phyloP scores from a whole-genome alignment of 805 yeast species.

The Scheffersomyces coipomensis region DNA sequence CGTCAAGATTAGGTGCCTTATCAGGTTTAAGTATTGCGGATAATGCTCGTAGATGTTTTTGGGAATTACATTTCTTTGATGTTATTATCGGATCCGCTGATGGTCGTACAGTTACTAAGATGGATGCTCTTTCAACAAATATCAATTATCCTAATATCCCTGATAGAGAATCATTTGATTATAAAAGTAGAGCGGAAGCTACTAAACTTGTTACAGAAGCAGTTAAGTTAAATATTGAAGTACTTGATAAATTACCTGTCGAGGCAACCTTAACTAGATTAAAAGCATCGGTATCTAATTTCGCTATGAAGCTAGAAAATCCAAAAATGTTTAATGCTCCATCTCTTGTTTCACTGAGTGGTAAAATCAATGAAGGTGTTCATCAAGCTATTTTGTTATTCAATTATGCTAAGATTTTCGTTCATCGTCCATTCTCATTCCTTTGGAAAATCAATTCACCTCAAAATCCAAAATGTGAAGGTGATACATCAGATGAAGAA shows the following conservation, averaged over 20 bases:
- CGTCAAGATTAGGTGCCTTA: slow-evolving; percentile 13
- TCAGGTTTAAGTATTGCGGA: slow-evolving; percentile 14
- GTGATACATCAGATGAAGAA: slow-evolving; percentile 8
- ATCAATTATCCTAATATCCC: slow-evolving; percentile 40
- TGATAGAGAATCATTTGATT: slow-evolving; percentile 39
- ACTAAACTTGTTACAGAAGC: slow-evolving; percentile 18
- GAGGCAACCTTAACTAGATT: slow-evolving; percentile 34
- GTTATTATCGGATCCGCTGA: slow-evolving; percentile 55
- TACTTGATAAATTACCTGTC: slow-evolving; percentile 38
- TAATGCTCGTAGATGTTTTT: slow-evolving; percentile 44
- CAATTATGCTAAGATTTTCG: slow-evolving; percentile 53
- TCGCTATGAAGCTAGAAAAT: slow-evolving; percentile 44
- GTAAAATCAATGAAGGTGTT: slow-evolving; percentile 52
- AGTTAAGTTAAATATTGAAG: slow-evolving; percentile 45
- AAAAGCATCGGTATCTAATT: slow-evolving; percentile 47
- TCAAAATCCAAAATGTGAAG: slow-evolving; percentile 12
- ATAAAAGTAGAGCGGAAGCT: slow-evolving; percentile 18
- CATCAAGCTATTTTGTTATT: slow-evolving; percentile 49
- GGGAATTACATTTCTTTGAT: slow-evolving; percentile 54
- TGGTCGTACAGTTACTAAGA: slow-evolving; percentile 33
- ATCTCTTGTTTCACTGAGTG: slow-evolving; percentile 40
- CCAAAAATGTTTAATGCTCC: slow-evolving; percentile 10
- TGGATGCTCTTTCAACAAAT: slow-evolving; percentile 34
- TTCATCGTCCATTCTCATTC: slow-evolving; percentile 53
- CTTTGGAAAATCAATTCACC: slow-evolving; percentile 41